phyloP scores from a whole-genome alignment of 805 yeast genomes.

The Starmera pachycereana region DNA sequence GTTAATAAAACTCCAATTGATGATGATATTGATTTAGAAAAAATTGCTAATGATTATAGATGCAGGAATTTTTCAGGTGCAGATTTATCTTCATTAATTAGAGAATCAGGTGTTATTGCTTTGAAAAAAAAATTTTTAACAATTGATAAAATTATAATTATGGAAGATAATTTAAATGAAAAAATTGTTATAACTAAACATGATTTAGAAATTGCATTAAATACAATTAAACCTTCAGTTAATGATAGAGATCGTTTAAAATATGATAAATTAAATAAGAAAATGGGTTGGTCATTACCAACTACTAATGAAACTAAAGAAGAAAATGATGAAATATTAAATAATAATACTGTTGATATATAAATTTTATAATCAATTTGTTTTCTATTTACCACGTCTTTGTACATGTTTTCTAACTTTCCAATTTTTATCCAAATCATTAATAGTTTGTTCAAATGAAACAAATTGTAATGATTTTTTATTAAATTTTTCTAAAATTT shows the following conservation, averaged over 20 bases:
- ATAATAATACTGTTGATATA: neutral
- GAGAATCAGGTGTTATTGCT: slow-evolving; percentile 91
- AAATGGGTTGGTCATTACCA: slow-evolving; percentile 61
- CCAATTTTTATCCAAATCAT: slow-evolving; percentile 45
- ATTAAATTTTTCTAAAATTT: slow-evolving; percentile 9
- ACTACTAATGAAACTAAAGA: slow-evolving; percentile 17
- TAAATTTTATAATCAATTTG: neutral
- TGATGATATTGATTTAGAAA: slow-evolving; percentile 44
- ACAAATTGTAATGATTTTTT: slow-evolving; percentile 33
- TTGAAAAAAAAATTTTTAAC: slow-evolving; percentile 61
- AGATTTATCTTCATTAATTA: slow-evolving; percentile 80
- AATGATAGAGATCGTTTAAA: slow-evolving; percentile 72
- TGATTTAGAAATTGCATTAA: slow-evolving; percentile 67
- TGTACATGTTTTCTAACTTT: slow-evolving; percentile 45
- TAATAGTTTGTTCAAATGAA: slow-evolving; percentile 23
- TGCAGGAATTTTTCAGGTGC: slow-evolving; percentile 94
- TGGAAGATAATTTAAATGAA: slow-evolving; percentile 29
- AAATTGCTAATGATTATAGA: slow-evolving; percentile 63
- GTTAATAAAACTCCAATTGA: slow-evolving; percentile 71
- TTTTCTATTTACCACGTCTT: slow-evolving; percentile 31
- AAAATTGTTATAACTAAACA: slow-evolving; percentile 44
- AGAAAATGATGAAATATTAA: slow-evolving; percentile 2
- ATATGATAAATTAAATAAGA: slow-evolving; percentile 63
- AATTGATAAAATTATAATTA: slow-evolving; percentile 31
- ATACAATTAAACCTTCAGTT: slow-evolving; percentile 79